Evolutionary conservation across 2,329 filamentous ascomycete species (phyloP).

Genomic region (Aspergillus nomiae): DNA sequence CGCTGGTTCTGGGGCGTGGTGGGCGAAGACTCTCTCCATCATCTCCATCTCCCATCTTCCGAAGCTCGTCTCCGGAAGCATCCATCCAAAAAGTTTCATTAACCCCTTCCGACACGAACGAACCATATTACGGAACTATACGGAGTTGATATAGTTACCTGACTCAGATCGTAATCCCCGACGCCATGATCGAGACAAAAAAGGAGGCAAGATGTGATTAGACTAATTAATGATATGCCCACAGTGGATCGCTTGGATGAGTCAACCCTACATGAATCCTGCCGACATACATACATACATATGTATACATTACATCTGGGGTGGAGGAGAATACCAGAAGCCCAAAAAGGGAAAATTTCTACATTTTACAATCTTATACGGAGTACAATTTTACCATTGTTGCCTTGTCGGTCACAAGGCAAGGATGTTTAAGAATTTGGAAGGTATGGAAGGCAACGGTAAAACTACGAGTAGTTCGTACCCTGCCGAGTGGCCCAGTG

Average conservation of each 20-base stretch:
- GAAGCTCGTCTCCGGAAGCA: background rate
- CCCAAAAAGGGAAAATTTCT: too few species aligned
- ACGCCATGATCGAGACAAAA: background rate
- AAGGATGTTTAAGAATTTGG: background rate
- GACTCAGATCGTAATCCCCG: background rate
- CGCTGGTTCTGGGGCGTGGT: conserved; percentile 1
- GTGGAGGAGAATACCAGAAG: background rate
- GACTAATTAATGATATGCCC: background rate
- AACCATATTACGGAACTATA: background rate
- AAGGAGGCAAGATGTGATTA: background rate
- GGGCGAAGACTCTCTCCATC: background rate
- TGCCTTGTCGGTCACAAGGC: background rate
- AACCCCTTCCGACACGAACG: background rate
- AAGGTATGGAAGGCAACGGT: background rate
- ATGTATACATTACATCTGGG: background rate
- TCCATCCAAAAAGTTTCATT: background rate
- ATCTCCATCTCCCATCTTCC: background rate
- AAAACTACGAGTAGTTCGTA: background rate
- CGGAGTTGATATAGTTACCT: background rate
- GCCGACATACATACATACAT: background rate
- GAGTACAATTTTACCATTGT: background rate
- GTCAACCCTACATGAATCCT: background rate
- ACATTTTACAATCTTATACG: too few species aligned
- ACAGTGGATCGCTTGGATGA: background rate
- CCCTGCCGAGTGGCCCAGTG: background rate